These are phyloP conservation scores for Solioccasus polychromus DNA, from an alignment of 768 basidiomycete species.

Conservation along the genomic window DNA sequence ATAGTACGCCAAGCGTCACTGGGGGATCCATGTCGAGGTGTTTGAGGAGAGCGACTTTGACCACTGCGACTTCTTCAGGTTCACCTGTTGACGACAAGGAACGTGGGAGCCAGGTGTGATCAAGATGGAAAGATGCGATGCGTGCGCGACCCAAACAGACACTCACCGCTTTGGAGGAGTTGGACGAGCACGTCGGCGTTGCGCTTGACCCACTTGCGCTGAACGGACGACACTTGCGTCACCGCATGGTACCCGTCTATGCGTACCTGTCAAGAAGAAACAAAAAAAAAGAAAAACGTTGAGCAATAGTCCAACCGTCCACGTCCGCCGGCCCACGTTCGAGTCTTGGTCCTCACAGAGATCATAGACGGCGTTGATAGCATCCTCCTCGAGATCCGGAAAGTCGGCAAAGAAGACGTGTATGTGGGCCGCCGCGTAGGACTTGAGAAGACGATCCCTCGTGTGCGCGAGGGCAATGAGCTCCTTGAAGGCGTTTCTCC, in stretches of 20 bases:
- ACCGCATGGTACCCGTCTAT: conserved; percentile 66
- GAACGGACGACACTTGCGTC: conserved; percentile 44
- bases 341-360: conserved; percentile 67
- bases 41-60: conserved; percentile 55
- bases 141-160: not conserved
- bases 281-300: not conserved
- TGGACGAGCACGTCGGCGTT: conserved; percentile 78
- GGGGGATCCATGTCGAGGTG: conserved; percentile 64
- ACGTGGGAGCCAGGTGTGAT: conserved; percentile 13
- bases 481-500: conserved; percentile 48
- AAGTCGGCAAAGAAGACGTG: conserved; percentile 61
- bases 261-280: conserved; percentile 61
- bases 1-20: conserved; percentile 62
- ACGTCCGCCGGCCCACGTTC: conserved; percentile 35
- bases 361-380: conserved; percentile 77
- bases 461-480: conserved; percentile 56
- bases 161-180: conserved; percentile 69
- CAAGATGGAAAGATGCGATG: conserved; percentile 14
- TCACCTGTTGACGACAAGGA: conserved; percentile 47
- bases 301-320: conserved; percentile 6
- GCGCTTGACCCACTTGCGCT: conserved; percentile 60
- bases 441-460: conserved; percentile 45
- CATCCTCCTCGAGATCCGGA: conserved; percentile 68
- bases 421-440: conserved; percentile 56
- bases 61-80: conserved; percentile 58